phyloP scores from a whole-genome alignment of 192 early-diverging fungal genomes.

The Fimicolochytrium jonesii region DNA sequence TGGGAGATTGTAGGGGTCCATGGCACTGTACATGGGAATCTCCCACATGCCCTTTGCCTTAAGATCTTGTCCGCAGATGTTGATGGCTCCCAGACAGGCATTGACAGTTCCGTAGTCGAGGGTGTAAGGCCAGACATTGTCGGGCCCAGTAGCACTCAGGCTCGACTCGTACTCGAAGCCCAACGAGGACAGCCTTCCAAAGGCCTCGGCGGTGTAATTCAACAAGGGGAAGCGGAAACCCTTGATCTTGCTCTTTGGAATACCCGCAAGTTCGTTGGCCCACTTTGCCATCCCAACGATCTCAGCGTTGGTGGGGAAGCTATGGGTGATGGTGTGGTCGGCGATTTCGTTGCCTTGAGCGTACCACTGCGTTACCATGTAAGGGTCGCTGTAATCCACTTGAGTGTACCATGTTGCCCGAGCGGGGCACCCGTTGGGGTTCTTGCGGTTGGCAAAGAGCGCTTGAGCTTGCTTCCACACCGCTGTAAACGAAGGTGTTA shows the following conservation, averaged over 20 bases:
- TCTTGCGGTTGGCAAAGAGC: slow-evolving; percentile 25
- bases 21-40: slow-evolving; percentile 27
- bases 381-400: slow-evolving; percentile 45
- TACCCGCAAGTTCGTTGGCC: slow-evolving; percentile 19
- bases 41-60: slow-evolving; percentile 34
- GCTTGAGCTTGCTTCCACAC: slow-evolving; percentile 8
- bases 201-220: slow-evolving; percentile 20
- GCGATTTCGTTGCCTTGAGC: slow-evolving; percentile 38
- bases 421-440: slow-evolving; percentile 59
- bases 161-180: slow-evolving; percentile 31
- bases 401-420: slow-evolving; percentile 59
- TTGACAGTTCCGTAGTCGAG: slow-evolving; percentile 32
- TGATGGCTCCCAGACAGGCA: slow-evolving; percentile 17
- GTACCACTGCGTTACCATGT: slow-evolving; percentile 28
- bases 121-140: slow-evolving; percentile 38
- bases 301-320: slow-evolving; percentile 19
- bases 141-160: slow-evolving; percentile 14
- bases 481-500: no score
- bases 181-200: slow-evolving; percentile 25
- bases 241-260: slow-evolving; percentile 28
- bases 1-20: slow-evolving; percentile 38
- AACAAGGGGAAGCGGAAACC: slow-evolving; percentile 33
- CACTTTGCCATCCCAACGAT: slow-evolving; percentile 32
- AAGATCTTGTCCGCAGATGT: slow-evolving; percentile 17
- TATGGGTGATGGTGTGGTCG: slow-evolving; percentile 32